phyloP scores from a whole-genome alignment of 1,284 basidiomycete species.

The Leccinum fallax region DNA sequence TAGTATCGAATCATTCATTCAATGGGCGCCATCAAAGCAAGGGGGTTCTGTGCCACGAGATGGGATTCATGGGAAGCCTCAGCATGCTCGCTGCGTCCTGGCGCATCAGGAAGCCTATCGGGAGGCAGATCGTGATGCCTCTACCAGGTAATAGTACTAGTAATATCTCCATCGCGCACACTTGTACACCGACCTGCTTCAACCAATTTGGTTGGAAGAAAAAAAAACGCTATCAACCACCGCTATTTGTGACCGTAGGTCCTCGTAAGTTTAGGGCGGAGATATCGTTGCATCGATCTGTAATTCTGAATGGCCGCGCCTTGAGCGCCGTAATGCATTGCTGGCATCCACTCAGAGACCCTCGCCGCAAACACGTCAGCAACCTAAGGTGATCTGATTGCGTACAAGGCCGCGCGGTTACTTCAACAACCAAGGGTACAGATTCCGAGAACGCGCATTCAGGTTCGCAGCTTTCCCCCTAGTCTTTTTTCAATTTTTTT shows the following conservation, averaged over 20 bases:
- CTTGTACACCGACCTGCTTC: constrained; percentile 3
- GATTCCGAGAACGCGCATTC: constrained; percentile 32
- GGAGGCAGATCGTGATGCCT: constrained; percentile 24
- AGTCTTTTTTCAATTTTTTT: constrained; percentile 6
- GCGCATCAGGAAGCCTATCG: constrained; percentile 27
- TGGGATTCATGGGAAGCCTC: constrained; percentile 1
- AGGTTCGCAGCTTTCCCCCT: constrained; percentile 24
- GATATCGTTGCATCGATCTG: constrained; percentile 19
- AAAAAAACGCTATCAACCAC: neutral
- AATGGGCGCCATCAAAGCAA: constrained; percentile 13
- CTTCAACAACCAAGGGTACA: constrained; percentile 23
- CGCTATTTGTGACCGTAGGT: constrained; percentile 11
- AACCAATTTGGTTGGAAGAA: neutral
- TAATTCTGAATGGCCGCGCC: constrained; percentile 6
- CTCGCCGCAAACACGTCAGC: constrained; percentile 35
- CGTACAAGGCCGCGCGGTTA: constrained; percentile 27
- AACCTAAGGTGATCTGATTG: constrained; percentile 21
- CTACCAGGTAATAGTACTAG: constrained; percentile 15
- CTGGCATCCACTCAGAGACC: constrained; percentile 31
- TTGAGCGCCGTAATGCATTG: constrained; percentile 32
- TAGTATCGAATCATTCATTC: neutral
- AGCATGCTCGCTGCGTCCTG: constrained; percentile 5
- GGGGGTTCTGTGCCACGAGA: constrained; percentile 21
- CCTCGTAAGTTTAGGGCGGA: constrained; percentile 18
- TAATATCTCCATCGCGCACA: neutral